Percentiles rank a stretch among this genome's conserved stretches.
phyloP scores from a whole-genome alignment of 2,329 filamentous ascomycete genomes.

The Cyanodermella asteris region DNA sequence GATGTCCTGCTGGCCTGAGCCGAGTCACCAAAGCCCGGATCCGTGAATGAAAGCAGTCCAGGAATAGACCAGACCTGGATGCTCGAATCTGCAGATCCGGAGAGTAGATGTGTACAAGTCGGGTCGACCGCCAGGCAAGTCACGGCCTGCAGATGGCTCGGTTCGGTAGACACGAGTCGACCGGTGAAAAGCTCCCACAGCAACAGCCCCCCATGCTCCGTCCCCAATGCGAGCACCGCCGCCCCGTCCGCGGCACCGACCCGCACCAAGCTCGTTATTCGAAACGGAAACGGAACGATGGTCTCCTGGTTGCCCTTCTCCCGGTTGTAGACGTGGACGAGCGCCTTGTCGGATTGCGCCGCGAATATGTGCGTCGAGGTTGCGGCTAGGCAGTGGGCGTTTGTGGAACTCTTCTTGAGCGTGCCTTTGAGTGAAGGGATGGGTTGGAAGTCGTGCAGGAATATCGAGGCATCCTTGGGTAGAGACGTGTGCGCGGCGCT shows the following conservation, averaged over 20 bases:
- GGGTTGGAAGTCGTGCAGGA: slow-evolving; percentile 63
- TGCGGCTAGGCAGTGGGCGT: slow-evolving; percentile 56
- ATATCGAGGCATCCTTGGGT: slow-evolving; percentile 65
- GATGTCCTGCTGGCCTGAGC: too few species aligned
- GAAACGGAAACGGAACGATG: slow-evolving; percentile 68
- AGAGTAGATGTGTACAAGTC: slow-evolving; percentile 51
- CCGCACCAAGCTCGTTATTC: slow-evolving; percentile 56
- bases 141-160: slow-evolving; percentile 48
- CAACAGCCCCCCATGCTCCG: slow-evolving; percentile 64
- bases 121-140: slow-evolving; percentile 50
- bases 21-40: too few species aligned
- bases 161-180: slow-evolving; percentile 50
- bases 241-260: slow-evolving; percentile 35
- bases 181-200: slow-evolving; percentile 79
- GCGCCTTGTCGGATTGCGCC: slow-evolving; percentile 75
- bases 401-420: slow-evolving; percentile 84
- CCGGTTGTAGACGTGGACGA: slow-evolving; percentile 79
- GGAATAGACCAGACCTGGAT: slow-evolving; percentile 80
- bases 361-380: slow-evolving; percentile 72
- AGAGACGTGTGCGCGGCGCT: slow-evolving; percentile 24
- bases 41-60: slow-evolving; percentile 43
- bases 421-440: slow-evolving; percentile 49
- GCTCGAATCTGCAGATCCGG: slow-evolving; percentile 61
- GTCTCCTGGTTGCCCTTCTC: slow-evolving; percentile 72
- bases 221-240: slow-evolving; percentile 52